Evolutionary conservation across 805 yeast genomes (phyloP).

Genomic region (Priceomyces castillae): DNA sequence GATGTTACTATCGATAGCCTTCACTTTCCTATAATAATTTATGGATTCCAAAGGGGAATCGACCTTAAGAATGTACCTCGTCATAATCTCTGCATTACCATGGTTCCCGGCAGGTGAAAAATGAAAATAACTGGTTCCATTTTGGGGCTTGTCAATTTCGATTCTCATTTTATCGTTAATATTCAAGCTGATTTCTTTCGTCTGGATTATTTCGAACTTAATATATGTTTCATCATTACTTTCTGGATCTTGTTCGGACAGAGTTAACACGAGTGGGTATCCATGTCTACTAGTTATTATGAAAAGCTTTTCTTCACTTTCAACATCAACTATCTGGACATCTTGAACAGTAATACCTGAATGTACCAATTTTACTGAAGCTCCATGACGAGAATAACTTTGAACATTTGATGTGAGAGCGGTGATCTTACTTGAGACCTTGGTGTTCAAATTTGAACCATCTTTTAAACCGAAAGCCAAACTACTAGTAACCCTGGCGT

Average conservation of each 20-base stretch:
- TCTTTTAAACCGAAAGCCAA: constrained; percentile 36
- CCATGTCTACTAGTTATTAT: constrained; percentile 15
- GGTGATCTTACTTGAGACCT: constrained; percentile 24
- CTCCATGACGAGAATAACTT: constrained; percentile 37
- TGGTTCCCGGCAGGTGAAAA: constrained; percentile 26
- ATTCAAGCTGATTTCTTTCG: constrained; percentile 12
- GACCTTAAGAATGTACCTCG: constrained; percentile 24
- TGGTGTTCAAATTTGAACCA: constrained; percentile 32
- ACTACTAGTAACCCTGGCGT: constrained; percentile 30
- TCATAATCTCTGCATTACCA: constrained; percentile 31
- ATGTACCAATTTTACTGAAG: constrained; percentile 32
- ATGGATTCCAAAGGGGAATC: constrained; percentile 15
- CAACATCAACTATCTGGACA: constrained; percentile 20
- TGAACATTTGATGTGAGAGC: constrained; percentile 40
- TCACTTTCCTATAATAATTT: constrained; percentile 30
- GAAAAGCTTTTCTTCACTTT: constrained; percentile 11
- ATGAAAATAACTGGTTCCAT: constrained; percentile 28
- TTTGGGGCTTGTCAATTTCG: constrained; percentile 18
- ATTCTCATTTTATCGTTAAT: constrained; percentile 15
- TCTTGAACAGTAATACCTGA: constrained; percentile 18
- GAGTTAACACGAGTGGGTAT: constrained; percentile 28
- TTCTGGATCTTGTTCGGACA: constrained; percentile 8
- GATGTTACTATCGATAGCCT: constrained; percentile 33
- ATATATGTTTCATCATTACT: constrained; percentile 11
- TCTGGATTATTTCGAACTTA: constrained; percentile 19